Conservation (phyloP, 2,329 filamentous ascomycete genomes). For the Pseudocercospora cruenta region DNA sequence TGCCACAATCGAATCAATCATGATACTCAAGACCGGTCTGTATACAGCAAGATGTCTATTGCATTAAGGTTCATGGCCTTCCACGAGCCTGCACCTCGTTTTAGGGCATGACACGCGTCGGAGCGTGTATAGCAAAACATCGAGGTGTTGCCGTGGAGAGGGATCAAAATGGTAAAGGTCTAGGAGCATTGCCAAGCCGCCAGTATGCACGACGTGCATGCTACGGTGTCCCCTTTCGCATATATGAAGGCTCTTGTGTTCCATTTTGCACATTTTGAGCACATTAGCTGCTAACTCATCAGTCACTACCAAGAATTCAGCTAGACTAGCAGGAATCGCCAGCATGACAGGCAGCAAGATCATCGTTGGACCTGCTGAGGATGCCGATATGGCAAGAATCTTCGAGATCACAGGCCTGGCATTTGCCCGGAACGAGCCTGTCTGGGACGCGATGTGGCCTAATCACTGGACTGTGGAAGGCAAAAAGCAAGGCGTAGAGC, state of each 20-base stretch:
- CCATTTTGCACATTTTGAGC: constrained; percentile 3
- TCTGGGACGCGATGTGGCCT: constrained; percentile 35
- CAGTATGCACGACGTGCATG: neutral
- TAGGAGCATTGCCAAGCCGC: neutral
- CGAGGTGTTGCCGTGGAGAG: neutral
- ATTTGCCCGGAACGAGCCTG: constrained; percentile 35
- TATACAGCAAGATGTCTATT: neutral
- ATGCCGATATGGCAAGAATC: constrained; percentile 36
- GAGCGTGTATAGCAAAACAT: neutral
- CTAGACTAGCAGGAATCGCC: neutral
- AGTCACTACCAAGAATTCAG: neutral
- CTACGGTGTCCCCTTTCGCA: neutral
- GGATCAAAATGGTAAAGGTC: neutral
- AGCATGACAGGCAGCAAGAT: constrained; percentile 17
- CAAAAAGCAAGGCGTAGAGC: constrained; percentile 29
- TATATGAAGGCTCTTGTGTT: neutral
- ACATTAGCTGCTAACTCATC: constrained; percentile 14
- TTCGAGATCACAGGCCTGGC: constrained; percentile 36
- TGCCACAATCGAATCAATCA: too few species aligned
- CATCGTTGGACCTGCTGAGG: constrained; percentile 27
- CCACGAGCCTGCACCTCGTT: neutral
- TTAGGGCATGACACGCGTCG: neutral
- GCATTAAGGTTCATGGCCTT: neutral
- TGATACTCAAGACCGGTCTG: neutral
- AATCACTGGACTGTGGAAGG: constrained; percentile 33